Evolutionary conservation across 306 rosid species (phyloP).

Genomic region (Prinsepia uniflora): DNA sequence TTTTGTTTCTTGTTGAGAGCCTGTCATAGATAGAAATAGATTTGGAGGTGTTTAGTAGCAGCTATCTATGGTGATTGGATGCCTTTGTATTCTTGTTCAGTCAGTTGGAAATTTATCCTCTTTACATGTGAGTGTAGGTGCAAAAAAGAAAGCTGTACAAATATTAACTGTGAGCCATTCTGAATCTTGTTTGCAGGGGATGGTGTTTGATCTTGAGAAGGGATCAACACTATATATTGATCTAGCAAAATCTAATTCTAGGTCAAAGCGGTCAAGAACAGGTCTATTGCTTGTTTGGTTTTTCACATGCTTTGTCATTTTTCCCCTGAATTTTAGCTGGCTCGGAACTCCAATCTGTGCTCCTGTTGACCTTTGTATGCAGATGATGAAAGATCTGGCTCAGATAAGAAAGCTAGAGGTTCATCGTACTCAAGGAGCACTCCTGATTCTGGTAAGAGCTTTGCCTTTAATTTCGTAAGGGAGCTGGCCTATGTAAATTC

Average conservation of each 20-base stretch:
- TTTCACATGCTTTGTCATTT: constrained; percentile 1
- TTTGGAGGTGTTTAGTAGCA: background rate
- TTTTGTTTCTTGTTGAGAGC: background rate
- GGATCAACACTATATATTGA: constrained; percentile 79
- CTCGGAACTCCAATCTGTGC: constrained; percentile 19
- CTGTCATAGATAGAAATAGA: background rate
- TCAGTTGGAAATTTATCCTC: background rate
- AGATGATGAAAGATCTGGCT: constrained; percentile 72
- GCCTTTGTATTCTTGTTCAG: background rate
- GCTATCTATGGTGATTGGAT: constrained; percentile 5
- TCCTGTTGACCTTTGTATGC: constrained; percentile 25
- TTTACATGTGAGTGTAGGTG: background rate
- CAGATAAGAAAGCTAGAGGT: constrained; percentile 80
- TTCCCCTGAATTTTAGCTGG: constrained; percentile 4
- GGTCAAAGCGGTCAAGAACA: constrained; percentile 77
- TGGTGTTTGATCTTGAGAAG: constrained; percentile 96
- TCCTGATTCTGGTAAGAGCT: constrained; percentile 69
- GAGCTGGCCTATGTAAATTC: constrained; percentile 12
- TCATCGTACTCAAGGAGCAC: constrained; percentile 48
- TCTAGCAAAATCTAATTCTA: constrained; percentile 90
- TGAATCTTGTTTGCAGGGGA: constrained; percentile 57
- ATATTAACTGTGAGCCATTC: constrained; percentile 4
- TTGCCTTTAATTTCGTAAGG: constrained; percentile 14
- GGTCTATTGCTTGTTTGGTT: constrained; percentile 27
- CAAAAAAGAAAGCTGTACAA: background rate